Conservation (phyloP, 495 filamentous ascomycete species). For the Podospora appendiculata region DNA sequence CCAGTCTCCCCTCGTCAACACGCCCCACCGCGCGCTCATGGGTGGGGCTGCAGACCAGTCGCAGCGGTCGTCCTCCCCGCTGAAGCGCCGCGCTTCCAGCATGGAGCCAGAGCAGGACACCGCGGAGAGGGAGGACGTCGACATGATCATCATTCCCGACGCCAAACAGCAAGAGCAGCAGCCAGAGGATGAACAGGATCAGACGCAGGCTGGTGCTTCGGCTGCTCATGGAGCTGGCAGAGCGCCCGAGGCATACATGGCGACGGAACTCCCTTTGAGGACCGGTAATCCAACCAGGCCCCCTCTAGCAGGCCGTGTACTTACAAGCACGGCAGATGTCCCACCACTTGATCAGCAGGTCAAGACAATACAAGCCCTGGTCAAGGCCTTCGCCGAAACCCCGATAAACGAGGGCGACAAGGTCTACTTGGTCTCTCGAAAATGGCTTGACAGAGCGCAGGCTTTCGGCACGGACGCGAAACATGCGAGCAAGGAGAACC, state of each 20-base stretch:
- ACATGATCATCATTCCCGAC: slow-evolving; percentile 32
- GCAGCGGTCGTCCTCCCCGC: slow-evolving; percentile 46
- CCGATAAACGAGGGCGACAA: slow-evolving; percentile 59
- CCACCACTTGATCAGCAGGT: slow-evolving; percentile 76
- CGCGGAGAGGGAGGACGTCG: slow-evolving; percentile 38
- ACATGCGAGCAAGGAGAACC: slow-evolving; percentile 50
- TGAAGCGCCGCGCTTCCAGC: slow-evolving; percentile 47
- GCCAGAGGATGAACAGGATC: background rate
- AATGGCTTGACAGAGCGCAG: slow-evolving; percentile 72
- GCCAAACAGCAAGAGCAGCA: slow-evolving; percentile 4
- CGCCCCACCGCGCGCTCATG: slow-evolving; percentile 42
- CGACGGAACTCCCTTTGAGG: slow-evolving; percentile 13
- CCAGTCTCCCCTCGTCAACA: slow-evolving; percentile 34
- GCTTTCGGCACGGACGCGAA: slow-evolving; percentile 51
- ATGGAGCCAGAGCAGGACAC: slow-evolving; percentile 36
- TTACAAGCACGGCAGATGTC: slow-evolving; percentile 15
- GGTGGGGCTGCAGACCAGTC: slow-evolving; percentile 42
- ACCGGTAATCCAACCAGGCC: slow-evolving; percentile 11
- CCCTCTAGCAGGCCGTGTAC: background rate
- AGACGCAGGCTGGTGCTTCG: background rate
- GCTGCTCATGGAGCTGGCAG: background rate
- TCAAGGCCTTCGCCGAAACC: slow-evolving; percentile 40
- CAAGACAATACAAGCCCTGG: slow-evolving; percentile 56
- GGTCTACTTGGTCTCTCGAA: slow-evolving; percentile 68
- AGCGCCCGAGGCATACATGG: background rate